Base-by-base conservation (phyloP, 345 rosid genomes). In the Brassica incana region DNA sequence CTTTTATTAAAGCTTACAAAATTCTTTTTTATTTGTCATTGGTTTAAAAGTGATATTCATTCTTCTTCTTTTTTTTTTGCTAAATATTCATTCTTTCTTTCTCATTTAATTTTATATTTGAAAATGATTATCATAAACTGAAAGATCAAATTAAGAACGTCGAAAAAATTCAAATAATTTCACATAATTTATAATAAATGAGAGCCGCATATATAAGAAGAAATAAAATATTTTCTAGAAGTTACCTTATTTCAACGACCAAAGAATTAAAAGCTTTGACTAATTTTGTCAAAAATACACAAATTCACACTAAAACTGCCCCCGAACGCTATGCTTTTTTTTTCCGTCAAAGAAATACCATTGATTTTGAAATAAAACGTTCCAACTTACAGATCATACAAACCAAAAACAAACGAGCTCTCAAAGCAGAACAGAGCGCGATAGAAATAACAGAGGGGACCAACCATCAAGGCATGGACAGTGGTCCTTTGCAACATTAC, bases 241-340 rank as follows among this genome's bases (percentile, higher is more conserved):
- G 77, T 33, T 60, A 6, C 58, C 7, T 5, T 50, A 50, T 32
- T 38, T 65, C 15, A 72, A 4, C 16, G 16, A 56, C 38, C 45
- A 66, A 14, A 40, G n/a, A 29, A 5, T 72, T 58, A 0, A 33
- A 62, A 58, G 40, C 35, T 66, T 78, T 78, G 82, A 73, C 78
- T 79, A 40, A 50, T 62, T 5, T 73, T 79, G 40, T 79, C 71
- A 74, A 79, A n/a, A 61, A 45, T 73, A 67, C 58, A 74, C 71
- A 61, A 61, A 15, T 50, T 50, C 29, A 36, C 71, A 79, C 64
- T 33, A 6, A 72, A 50, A 2, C 29, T 56, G 10, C 56, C 64
- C 45, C 48, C 65, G 61, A 40, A n/a, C n/a, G n/a, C n/a, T n/a
- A n/a, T n/a, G n/a, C n/a, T 20, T 20, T 20, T 20, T 20, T 20